phyloP scores from a whole-genome alignment of 2,329 filamentous ascomycete genomes.

The Cercospora canescens region DNA sequence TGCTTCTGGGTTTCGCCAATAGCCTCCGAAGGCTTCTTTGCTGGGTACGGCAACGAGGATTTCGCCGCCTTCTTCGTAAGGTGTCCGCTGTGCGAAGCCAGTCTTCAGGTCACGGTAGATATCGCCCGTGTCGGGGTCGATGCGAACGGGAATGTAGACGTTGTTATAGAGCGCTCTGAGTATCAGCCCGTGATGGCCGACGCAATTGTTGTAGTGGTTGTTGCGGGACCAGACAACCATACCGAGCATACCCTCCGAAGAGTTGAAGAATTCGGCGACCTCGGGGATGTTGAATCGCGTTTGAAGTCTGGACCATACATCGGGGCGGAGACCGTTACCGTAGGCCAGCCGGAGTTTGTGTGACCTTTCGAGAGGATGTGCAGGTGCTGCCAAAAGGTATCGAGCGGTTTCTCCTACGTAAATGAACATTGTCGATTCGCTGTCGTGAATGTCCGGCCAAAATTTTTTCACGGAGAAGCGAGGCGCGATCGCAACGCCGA shows the following conservation, averaged over 20 bases:
- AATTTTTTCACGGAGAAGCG: constrained; percentile 69
- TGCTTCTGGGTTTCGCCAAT: constrained; percentile 66
- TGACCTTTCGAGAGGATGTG: constrained; percentile 58
- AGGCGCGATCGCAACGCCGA: constrained; percentile 62
- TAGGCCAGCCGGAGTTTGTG: constrained; percentile 61
- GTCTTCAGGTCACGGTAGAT: constrained; percentile 66
- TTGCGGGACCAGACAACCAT: constrained; percentile 53
- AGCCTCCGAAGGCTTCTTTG: constrained; percentile 64
- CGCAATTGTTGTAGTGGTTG: constrained; percentile 62
- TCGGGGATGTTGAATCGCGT: constrained; percentile 63
- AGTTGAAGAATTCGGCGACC: constrained; percentile 75
- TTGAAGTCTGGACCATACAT: constrained; percentile 66
- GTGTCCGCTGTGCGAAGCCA: constrained; percentile 63
- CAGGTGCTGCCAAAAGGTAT: constrained; percentile 69
- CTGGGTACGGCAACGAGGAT: constrained; percentile 64
- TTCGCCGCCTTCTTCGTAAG: constrained; percentile 70
- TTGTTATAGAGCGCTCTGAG: constrained; percentile 55
- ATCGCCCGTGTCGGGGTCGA: constrained; percentile 68
- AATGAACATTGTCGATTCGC: constrained; percentile 67
- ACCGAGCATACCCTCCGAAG: constrained; percentile 68
- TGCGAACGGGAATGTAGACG: constrained; percentile 65
- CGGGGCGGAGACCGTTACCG: constrained; percentile 67
- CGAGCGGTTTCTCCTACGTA: constrained; percentile 78
- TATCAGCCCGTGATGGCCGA: constrained; percentile 71
- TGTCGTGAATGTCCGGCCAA: constrained; percentile 70